A percentile compares a stretch with the other conserved stretches of the same genome.
Evolutionary conservation across 2,329 filamentous ascomycete species (phyloP).

Genomic region (Knufia petricola): DNA sequence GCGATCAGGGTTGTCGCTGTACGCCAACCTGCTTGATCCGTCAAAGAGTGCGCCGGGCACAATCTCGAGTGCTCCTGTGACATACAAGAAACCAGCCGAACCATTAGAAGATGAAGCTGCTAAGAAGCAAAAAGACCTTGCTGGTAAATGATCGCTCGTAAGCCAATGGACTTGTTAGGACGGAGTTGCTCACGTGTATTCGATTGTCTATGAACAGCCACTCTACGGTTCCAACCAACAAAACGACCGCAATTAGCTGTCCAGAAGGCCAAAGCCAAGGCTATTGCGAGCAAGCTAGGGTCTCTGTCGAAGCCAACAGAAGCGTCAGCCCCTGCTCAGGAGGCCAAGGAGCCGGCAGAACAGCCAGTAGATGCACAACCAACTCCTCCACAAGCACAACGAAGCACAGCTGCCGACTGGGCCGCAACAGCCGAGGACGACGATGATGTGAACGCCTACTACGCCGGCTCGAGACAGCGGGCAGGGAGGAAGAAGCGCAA

Average conservation of each 20-base stretch:
- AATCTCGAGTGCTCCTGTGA: conserved; percentile 67
- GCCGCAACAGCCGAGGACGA: conserved; percentile 61
- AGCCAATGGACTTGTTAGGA: conserved; percentile 25
- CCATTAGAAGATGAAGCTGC: conserved; percentile 43
- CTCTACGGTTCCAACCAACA: conserved; percentile 78
- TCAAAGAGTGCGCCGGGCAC: conserved; percentile 43
- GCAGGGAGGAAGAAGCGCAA: conserved; percentile 71
- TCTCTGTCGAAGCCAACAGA: conserved; percentile 23
- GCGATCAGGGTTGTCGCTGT: conserved; percentile 49
- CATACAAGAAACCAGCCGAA: conserved; percentile 52
- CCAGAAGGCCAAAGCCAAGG: conserved; percentile 55
- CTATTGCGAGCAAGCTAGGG: conserved; percentile 44
- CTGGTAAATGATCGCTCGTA: conserved; percentile 46
- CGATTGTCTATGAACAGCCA: conserved; percentile 37
- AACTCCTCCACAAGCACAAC: conserved; percentile 36
- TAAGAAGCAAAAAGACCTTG: conserved; percentile 56
- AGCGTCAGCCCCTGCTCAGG: conserved; percentile 21
- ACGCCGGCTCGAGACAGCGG: conserved; percentile 57
- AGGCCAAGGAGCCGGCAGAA: conserved; percentile 3
- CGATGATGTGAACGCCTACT: conserved; percentile 61
- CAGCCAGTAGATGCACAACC: conserved; percentile 9
- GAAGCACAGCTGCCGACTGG: conserved; percentile 73
- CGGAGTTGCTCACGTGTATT: conserved; percentile 41
- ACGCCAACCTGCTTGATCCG: conserved; percentile 69
- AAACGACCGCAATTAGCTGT: conserved; percentile 60